Evolutionary conservation across 1,284 basidiomycete species (phyloP).

Genomic region (Rhodotorula glutinis): DNA sequence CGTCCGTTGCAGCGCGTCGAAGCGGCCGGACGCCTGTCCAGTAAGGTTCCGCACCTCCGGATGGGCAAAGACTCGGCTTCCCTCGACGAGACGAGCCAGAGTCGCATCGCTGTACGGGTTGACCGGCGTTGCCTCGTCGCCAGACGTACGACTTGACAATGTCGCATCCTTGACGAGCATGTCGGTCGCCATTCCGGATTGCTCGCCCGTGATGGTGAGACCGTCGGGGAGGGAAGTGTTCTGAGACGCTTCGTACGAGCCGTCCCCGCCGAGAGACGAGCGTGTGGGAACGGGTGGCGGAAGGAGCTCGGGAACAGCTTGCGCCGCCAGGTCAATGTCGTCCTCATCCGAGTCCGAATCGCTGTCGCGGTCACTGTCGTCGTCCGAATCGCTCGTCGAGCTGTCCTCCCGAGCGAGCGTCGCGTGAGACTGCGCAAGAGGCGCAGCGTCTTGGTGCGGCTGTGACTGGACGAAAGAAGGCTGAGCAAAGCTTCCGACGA

Average conservation of each 20-base stretch:
- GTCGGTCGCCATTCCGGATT: conserved; percentile 36
- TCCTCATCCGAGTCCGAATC: conserved; percentile 18
- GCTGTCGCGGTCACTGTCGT: background rate
- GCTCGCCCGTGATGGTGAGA: conserved; percentile 47
- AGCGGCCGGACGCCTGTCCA: conserved; percentile 56
- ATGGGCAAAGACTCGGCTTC: conserved; percentile 7
- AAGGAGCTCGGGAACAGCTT: background rate
- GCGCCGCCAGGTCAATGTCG: conserved; percentile 1
- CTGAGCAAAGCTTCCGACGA: conserved; percentile 23
- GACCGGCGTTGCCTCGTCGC: conserved; percentile 58
- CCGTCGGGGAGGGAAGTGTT: conserved; percentile 47
- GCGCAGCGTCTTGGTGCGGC: background rate
- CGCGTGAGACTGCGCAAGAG: conserved; percentile 14
- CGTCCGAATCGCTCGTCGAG: conserved; percentile 7
- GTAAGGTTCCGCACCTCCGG: conserved; percentile 62
- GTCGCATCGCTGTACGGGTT: conserved; percentile 5
- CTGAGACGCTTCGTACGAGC: conserved; percentile 27
- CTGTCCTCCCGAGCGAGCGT: conserved; percentile 16
- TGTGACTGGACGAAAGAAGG: background rate
- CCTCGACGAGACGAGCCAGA: conserved; percentile 55
- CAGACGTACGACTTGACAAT: conserved; percentile 54
- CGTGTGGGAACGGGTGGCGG: background rate
- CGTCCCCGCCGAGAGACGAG: conserved; percentile 2
- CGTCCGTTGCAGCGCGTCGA: conserved; percentile 60
- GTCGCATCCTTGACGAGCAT: conserved; percentile 38